These are phyloP conservation scores for Albugo candida DNA, from an alignment of 352 stramenopile species.

Conservation along the genomic window DNA sequence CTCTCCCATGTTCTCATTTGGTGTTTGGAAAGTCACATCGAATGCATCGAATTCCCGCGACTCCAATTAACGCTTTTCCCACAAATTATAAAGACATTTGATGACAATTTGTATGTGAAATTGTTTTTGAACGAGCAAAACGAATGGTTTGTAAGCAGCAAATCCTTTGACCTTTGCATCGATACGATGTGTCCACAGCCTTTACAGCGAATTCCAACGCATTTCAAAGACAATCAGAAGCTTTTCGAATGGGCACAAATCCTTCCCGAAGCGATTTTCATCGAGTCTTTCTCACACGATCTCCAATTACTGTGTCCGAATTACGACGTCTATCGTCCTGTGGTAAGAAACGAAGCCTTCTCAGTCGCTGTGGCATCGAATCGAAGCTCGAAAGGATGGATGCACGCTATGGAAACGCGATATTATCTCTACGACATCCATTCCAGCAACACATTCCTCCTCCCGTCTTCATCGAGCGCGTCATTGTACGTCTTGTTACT, in stretches of 20 bases:
- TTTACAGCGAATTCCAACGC: too few relatives aligned
- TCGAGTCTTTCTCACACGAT: constrained; percentile 63
- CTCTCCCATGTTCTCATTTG: constrained; percentile 85
- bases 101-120: background rate
- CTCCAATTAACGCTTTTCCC: constrained; percentile 92
- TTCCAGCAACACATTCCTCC: constrained; percentile 86
- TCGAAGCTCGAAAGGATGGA: constrained; percentile 55
- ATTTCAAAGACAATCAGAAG: constrained; percentile 18
- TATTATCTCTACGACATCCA: constrained; percentile 98
- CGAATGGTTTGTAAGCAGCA: constrained; percentile 65
- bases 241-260: constrained; percentile 30
- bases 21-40: constrained; percentile 89
- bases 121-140: constrained; percentile 44
- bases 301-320: constrained; percentile 63
- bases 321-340: constrained; percentile 63
- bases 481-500: constrained; percentile 97
- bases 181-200: constrained; percentile 1
- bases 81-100: background rate
- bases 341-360: constrained; percentile 58
- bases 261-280: constrained; percentile 35
- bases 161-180: constrained; percentile 16
- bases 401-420: constrained; percentile 79
- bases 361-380: constrained; percentile 58
- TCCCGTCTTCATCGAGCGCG: constrained; percentile 89
- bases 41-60: constrained; percentile 92